A percentile compares a stretch with the other conserved stretches of the same genome.
These are phyloP conservation scores for Vigna reflexopilosa DNA, from an alignment of 306 rosid genomes.

Conservation along the genomic window DNA sequence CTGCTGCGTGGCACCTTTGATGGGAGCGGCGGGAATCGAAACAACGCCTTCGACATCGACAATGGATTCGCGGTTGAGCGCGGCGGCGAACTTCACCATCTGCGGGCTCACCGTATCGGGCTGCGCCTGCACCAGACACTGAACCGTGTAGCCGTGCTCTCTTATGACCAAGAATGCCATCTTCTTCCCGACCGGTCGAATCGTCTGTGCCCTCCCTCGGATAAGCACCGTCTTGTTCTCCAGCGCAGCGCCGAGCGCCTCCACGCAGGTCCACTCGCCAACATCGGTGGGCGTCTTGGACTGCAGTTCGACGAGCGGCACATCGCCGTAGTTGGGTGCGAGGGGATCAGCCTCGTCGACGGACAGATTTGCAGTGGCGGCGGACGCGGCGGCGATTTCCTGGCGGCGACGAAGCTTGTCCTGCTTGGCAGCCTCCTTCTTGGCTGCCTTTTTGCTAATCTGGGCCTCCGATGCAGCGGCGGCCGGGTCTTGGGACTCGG, in stretches of 20 bases:
- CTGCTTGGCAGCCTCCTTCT: slow-evolving; percentile 85
- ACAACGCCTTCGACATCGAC: slow-evolving; percentile 79
- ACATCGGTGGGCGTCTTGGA: slow-evolving; percentile 58
- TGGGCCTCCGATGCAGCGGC: slow-evolving; percentile 11
- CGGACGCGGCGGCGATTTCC: slow-evolving; percentile 54
- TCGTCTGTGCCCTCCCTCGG: slow-evolving; percentile 80
- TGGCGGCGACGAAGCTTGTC: slow-evolving; percentile 84
- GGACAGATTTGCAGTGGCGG: slow-evolving; percentile 41
- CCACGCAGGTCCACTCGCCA: slow-evolving; percentile 64
- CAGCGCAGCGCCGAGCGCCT: slow-evolving; percentile 47
- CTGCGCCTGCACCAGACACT: slow-evolving; percentile 78
- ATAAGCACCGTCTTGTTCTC: slow-evolving; percentile 57
- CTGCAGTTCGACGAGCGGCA: slow-evolving; percentile 70
- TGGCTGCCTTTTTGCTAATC: slow-evolving; percentile 81
- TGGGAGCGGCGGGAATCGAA: slow-evolving; percentile 62
- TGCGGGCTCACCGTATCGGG: slow-evolving; percentile 74
- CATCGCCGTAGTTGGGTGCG: slow-evolving; percentile 70
- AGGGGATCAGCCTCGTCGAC: slow-evolving; percentile 73
- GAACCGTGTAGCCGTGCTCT: slow-evolving; percentile 77
- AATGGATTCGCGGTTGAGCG: slow-evolving; percentile 81
- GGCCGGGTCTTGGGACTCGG: slow-evolving; percentile 45
- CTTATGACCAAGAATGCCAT: slow-evolving; percentile 84
- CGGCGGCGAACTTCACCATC: slow-evolving; percentile 82
- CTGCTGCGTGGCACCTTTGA: slow-evolving; percentile 90
- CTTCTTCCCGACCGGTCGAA: slow-evolving; percentile 89